Conservation (phyloP, 2,329 filamentous ascomycete genomes). For the Aspergillus pseudonomiae region DNA sequence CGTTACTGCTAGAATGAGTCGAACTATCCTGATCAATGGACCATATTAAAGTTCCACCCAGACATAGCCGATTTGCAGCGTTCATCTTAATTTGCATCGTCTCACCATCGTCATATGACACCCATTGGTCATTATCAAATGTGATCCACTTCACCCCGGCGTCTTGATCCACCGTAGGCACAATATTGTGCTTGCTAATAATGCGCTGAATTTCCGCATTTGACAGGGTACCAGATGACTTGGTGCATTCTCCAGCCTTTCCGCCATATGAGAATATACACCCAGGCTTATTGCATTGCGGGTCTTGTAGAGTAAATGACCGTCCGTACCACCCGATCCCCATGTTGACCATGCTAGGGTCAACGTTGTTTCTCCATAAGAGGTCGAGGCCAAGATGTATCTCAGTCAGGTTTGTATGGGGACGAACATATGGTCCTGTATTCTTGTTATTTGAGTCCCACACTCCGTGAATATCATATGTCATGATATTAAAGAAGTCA, state of each 20-base stretch:
- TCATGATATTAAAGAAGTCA: conserved; percentile 31
- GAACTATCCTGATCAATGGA: conserved; percentile 11
- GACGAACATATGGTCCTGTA: conserved; percentile 9
- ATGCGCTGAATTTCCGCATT: conserved; percentile 37
- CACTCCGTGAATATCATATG: conserved; percentile 29
- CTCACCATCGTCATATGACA: conserved; percentile 35
- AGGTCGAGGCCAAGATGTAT: conserved; percentile 32
- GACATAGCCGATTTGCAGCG: conserved; percentile 32
- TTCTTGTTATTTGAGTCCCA: conserved; percentile 8
- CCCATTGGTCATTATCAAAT: conserved; percentile 32
- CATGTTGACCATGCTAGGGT: conserved; percentile 30
- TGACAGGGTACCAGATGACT: conserved; percentile 27
- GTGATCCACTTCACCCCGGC: conserved; percentile 29
- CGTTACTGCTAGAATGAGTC: too few relatives aligned
- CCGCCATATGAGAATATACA: conserved; percentile 33
- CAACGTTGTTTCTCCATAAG: conserved; percentile 32
- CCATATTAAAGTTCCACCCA: conserved; percentile 31
- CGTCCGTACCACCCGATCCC: conserved; percentile 36
- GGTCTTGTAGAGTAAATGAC: conserved; percentile 25
- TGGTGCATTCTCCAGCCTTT: conserved; percentile 31
- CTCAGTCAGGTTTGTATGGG: conserved; percentile 29
- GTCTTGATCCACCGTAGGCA: conserved; percentile 18
- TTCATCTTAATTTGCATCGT: conserved; percentile 40
- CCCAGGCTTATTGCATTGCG: conserved; percentile 30
- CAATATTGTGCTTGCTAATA: conserved; percentile 21